Conservation (phyloP, 2,329 filamentous ascomycete species). For the Trichoderma sp. region DNA sequence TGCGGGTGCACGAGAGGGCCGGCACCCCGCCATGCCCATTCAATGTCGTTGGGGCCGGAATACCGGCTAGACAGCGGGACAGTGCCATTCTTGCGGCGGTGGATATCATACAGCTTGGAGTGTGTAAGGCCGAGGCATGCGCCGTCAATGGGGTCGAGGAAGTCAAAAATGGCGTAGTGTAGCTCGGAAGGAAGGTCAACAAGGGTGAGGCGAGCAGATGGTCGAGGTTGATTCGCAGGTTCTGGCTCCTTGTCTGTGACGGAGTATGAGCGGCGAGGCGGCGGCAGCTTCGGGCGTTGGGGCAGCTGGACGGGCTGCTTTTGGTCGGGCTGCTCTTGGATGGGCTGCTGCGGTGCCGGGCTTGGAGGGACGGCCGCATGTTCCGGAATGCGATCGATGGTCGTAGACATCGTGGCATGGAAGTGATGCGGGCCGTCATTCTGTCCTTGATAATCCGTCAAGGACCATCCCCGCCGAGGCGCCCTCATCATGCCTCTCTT, state of each 20-base stretch:
- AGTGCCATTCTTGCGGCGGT: conserved; percentile 56
- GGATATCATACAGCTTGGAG: conserved; percentile 60
- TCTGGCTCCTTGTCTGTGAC: conserved; percentile 63
- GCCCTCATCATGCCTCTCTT: conserved; percentile 42
- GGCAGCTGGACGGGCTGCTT: conserved; percentile 28
- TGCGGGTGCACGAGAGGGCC: conserved; percentile 44
- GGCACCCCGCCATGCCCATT: conserved; percentile 64
- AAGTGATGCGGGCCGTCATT: conserved; percentile 30
- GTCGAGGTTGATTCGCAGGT: conserved; percentile 49
- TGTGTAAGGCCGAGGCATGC: conserved; percentile 62
- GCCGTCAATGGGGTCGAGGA: conserved; percentile 65
- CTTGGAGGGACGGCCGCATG: conserved; percentile 31
- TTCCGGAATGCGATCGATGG: conserved; percentile 38
- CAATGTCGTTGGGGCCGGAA: conserved; percentile 62
- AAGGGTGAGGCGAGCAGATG: conserved; percentile 50
- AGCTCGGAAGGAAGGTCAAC: conserved; percentile 59
- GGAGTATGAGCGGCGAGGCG: conserved; percentile 59
- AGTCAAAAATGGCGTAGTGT: conserved; percentile 62
- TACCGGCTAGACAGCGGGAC: conserved; percentile 61
- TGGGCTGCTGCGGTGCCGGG: conserved; percentile 24
- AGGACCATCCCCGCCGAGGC: conserved; percentile 50
- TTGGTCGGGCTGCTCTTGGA: conserved; percentile 21
- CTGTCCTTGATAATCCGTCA: conserved; percentile 47
- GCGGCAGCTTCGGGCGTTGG: conserved; percentile 42
- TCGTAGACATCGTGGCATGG: conserved; percentile 28